These are phyloP conservation scores for Schizophyllum amplum DNA, from an alignment of 1,284 basidiomycete species.

Conservation along the genomic window DNA sequence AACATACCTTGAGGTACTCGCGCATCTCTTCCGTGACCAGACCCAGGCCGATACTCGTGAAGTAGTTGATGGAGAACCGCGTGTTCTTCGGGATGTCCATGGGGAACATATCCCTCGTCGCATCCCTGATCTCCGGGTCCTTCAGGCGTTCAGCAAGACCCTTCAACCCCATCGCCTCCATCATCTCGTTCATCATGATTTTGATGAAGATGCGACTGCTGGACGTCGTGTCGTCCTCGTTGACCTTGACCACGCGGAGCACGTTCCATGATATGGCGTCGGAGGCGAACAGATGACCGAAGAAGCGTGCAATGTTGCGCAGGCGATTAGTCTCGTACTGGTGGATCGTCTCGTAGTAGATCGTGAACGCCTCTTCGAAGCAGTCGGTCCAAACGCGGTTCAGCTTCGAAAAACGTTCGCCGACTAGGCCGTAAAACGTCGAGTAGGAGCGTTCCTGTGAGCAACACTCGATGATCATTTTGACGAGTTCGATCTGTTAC, in stretches of 20 bases:
- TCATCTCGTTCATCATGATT: slow-evolving; percentile 92
- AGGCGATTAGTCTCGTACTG: slow-evolving; percentile 98
- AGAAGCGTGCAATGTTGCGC: slow-evolving; percentile 95
- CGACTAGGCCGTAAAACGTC: slow-evolving; percentile 92
- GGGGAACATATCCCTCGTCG: slow-evolving; percentile 86
- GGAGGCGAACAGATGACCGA: slow-evolving; percentile 81
- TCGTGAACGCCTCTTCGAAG: slow-evolving; percentile 83
- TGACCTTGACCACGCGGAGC: slow-evolving; percentile 84
- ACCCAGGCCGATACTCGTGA: slow-evolving; percentile 90
- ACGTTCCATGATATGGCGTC: slow-evolving; percentile 90
- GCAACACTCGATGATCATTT: slow-evolving; percentile 99
- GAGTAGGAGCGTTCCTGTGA: slow-evolving; percentile 98
- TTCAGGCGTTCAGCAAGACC: slow-evolving; percentile 79
- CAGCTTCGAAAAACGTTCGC: slow-evolving; percentile 94
- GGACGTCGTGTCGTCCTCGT: slow-evolving; percentile 96
- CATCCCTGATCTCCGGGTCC: slow-evolving; percentile 72
- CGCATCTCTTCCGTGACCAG: slow-evolving; percentile 93
- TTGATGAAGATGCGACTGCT: slow-evolving; percentile 97
- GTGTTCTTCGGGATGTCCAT: slow-evolving; percentile 95
- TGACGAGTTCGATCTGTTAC: slow-evolving; percentile 82
- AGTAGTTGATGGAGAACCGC: slow-evolving; percentile 97
- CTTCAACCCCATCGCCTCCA: slow-evolving; percentile 89
- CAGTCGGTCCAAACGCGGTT: slow-evolving; percentile 90
- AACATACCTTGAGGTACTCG: slow-evolving; percentile 81
- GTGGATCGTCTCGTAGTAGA: slow-evolving; percentile 95